These are phyloP conservation scores for Taphrina wiesneri DNA, from an alignment of 1,139 yeast genomes.

Conservation along the genomic window DNA sequence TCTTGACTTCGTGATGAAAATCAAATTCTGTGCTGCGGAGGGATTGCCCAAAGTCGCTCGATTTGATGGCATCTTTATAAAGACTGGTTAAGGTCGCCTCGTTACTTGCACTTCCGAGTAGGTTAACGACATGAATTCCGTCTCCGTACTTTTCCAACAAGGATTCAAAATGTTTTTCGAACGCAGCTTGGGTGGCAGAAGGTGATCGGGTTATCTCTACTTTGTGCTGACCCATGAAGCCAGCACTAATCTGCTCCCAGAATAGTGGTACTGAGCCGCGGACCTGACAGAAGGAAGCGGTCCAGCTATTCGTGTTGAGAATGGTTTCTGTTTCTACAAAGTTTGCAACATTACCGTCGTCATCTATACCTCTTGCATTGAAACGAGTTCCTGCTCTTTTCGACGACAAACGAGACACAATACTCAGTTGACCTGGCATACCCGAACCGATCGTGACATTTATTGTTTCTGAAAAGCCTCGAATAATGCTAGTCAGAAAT, in stretches of 20 bases:
- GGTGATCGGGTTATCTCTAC: constrained; percentile 81
- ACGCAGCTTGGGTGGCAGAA: constrained; percentile 91
- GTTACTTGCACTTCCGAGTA: constrained; percentile 73
- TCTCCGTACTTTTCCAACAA: constrained; percentile 71
- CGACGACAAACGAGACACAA: constrained; percentile 92
- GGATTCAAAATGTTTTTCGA: constrained; percentile 73
- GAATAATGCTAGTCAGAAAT: constrained; percentile 82
- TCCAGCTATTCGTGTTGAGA: constrained; percentile 56
- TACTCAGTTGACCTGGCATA: constrained; percentile 59
- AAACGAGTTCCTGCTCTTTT: constrained; percentile 90
- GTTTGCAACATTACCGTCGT: constrained; percentile 91
- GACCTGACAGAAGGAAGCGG: constrained; percentile 77
- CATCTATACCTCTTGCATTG: constrained; percentile 93
- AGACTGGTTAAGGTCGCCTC: constrained; percentile 73
- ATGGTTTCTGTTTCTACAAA: constrained; percentile 93
- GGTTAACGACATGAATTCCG: constrained; percentile 78
- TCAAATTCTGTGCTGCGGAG: constrained; percentile 74
- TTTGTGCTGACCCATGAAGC: constrained; percentile 64
- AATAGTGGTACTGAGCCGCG: constrained; percentile 95
- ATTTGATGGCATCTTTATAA: constrained; percentile 58
- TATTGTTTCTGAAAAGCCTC: constrained; percentile 89
- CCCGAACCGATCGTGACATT: constrained; percentile 55
- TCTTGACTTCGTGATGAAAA: constrained; percentile 89
- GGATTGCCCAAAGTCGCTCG: constrained; percentile 46
- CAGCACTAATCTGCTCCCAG: constrained; percentile 91